These are phyloP conservation scores for Pseudocercospora pini-densiflorae DNA, from an alignment of 2,329 filamentous ascomycete species.

Conservation along the genomic window DNA sequence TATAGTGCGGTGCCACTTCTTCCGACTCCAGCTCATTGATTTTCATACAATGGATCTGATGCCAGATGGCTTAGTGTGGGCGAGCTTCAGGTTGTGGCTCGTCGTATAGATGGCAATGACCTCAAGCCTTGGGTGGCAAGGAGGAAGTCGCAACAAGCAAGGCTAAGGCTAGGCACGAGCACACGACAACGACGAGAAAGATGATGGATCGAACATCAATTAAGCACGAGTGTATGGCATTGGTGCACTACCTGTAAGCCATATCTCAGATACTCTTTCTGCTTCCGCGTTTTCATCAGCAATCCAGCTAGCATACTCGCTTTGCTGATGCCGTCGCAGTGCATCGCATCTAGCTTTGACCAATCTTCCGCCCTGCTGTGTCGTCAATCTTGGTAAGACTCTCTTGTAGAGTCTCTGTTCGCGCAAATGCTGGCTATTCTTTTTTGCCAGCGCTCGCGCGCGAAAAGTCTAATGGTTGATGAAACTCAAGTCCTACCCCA, in stretches of 20 bases:
- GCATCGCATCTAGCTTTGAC: slow-evolving; percentile 18
- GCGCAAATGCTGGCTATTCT: slow-evolving; percentile 17
- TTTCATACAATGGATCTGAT: slow-evolving; percentile 1
- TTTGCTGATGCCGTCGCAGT: slow-evolving; percentile 22
- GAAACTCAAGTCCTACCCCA: slow-evolving; percentile 8
- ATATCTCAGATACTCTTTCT: slow-evolving; percentile 20
- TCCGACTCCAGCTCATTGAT: slow-evolving; percentile 7
- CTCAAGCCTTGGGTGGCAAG: no score
- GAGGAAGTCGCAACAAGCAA: not conserved
- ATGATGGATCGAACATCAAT: slow-evolving; percentile 17
- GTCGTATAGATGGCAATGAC: not conserved
- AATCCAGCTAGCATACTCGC: slow-evolving; percentile 12
- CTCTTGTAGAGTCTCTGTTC: slow-evolving; percentile 14
- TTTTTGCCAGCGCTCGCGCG: slow-evolving; percentile 23
- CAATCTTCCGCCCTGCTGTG: slow-evolving; percentile 17
- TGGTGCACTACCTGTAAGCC: slow-evolving; percentile 28
- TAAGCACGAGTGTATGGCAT: slow-evolving; percentile 24
- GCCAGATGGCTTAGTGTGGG: no score
- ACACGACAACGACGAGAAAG: slow-evolving; percentile 1
- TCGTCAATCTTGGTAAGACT: slow-evolving; percentile 22
- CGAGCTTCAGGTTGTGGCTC: not conserved
- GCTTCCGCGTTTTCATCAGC: slow-evolving; percentile 18
- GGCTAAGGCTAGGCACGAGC: not conserved
- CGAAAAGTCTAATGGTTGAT: slow-evolving; percentile 18
- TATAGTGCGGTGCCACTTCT: not conserved